A percentile compares a stretch with the other conserved stretches of the same genome.
These are phyloP conservation scores for Rhinocladiella similis DNA, from an alignment of 2,329 filamentous ascomycete species.

Conservation along the genomic window DNA sequence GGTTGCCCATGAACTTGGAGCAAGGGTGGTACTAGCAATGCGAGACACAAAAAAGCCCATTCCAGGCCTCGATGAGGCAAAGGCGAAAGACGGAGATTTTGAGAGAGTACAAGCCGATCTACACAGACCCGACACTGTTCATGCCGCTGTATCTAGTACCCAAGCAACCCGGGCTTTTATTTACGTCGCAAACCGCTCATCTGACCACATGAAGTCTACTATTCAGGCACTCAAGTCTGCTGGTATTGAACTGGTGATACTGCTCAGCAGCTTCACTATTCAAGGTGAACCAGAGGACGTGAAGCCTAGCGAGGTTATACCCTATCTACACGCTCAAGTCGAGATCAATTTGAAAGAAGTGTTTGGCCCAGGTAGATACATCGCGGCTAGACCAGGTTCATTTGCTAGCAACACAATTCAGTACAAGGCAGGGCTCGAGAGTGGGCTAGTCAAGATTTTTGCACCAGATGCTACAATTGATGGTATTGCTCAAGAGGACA, in stretches of 20 bases:
- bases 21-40: slow-evolving; percentile 50
- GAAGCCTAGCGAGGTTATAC: slow-evolving; percentile 35
- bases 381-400: slow-evolving; percentile 43
- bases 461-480: slow-evolving; percentile 38
- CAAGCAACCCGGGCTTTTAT: slow-evolving; percentile 52
- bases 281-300: slow-evolving; percentile 30
- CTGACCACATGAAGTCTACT: slow-evolving; percentile 43
- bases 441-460: slow-evolving; percentile 34
- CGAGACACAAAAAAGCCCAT: slow-evolving; percentile 48
- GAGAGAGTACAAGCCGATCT: slow-evolving; percentile 49
- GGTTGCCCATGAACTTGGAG: slow-evolving; percentile 40
- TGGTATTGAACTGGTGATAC: slow-evolving; percentile 48
- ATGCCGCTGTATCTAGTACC: slow-evolving; percentile 41
- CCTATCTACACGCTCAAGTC: slow-evolving; percentile 45
- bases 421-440: slow-evolving; percentile 29
- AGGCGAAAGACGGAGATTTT: slow-evolving; percentile 36
- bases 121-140: slow-evolving; percentile 41
- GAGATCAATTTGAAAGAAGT: slow-evolving; percentile 46
- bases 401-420: slow-evolving; percentile 48
- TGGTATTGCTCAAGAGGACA: slow-evolving; percentile 45
- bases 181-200: slow-evolving; percentile 39
- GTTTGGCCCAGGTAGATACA: slow-evolving; percentile 40
- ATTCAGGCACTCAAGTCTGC: slow-evolving; percentile 46
- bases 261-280: slow-evolving; percentile 44
- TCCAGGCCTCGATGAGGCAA: slow-evolving; percentile 30